A percentile compares a stretch with the other conserved stretches of the same genome.
Conservation (phyloP, 2,329 filamentous ascomycete genomes). For the Fusarium sp. region DNA sequence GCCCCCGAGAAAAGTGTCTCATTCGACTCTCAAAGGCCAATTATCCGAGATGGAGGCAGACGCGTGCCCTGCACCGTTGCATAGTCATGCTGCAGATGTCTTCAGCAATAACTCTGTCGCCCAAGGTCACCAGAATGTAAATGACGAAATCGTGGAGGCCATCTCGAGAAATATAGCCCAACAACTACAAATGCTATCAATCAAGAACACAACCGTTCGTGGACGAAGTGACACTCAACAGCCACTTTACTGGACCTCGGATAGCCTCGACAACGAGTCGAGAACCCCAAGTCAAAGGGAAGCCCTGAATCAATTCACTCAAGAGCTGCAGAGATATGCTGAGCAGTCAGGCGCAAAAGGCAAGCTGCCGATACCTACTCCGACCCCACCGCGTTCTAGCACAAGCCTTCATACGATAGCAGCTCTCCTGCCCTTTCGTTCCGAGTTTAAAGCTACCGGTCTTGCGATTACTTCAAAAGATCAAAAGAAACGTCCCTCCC, state of each 20-base stretch:
- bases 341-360: constrained; percentile 51
- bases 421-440: constrained; percentile 63
- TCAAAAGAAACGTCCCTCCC: constrained; percentile 50
- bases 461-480: constrained; percentile 65
- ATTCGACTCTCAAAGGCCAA: background rate
- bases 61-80: background rate
- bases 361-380: constrained; percentile 52
- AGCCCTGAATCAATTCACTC: constrained; percentile 52
- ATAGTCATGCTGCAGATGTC: constrained; percentile 24
- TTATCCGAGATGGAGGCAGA: background rate
- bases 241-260: background rate
- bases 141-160: constrained; percentile 56
- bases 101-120: constrained; percentile 19
- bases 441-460: constrained; percentile 64
- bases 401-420: constrained; percentile 61
- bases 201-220: constrained; percentile 26
- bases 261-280: constrained; percentile 43
- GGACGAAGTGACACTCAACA: background rate
- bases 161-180: constrained; percentile 58
- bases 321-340: constrained; percentile 46
- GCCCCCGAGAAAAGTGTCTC: background rate
- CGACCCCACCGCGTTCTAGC: constrained; percentile 54
- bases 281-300: constrained; percentile 57
- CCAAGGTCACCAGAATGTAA: constrained; percentile 48
- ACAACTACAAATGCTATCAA: constrained; percentile 55